Conservation (phyloP, 208 protist species). For the Sergeia podlipaevii region DNA sequence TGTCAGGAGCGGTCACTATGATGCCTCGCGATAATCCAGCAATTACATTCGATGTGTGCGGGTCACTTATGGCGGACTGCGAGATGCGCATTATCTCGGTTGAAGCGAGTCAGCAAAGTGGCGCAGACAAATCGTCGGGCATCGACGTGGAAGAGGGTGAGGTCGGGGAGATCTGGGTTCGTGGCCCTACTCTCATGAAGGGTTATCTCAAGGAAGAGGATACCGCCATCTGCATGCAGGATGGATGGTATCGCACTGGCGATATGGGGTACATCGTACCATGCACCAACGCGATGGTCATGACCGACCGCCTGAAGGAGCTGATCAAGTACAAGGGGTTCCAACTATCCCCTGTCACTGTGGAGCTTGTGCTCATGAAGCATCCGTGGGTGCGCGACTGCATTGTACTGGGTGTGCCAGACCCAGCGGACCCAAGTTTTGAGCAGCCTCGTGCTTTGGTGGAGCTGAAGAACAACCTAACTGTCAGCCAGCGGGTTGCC, state of each 20-base stretch:
- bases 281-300: slow-evolving; percentile 19
- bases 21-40: not conserved
- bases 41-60: slow-evolving; percentile 2
- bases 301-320: slow-evolving; percentile 60
- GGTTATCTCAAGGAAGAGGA: slow-evolving; percentile 63
- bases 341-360: slow-evolving; percentile 59
- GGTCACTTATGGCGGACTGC: slow-evolving; percentile 23
- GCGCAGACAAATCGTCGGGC: slow-evolving; percentile 22
- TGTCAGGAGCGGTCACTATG: slow-evolving; percentile 38
- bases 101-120: slow-evolving; percentile 29
- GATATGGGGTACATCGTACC: slow-evolving; percentile 25
- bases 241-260: slow-evolving; percentile 27
- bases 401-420: slow-evolving; percentile 36
- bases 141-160: slow-evolving; percentile 18
- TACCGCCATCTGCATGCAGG: slow-evolving; percentile 21
- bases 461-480: slow-evolving; percentile 14
- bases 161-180: slow-evolving; percentile 63
- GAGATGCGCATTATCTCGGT: slow-evolving; percentile 36
- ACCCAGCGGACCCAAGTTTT: slow-evolving; percentile 7
- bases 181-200: slow-evolving; percentile 71
- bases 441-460: slow-evolving; percentile 52
- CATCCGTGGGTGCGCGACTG: slow-evolving; percentile 32
- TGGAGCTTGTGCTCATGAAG: slow-evolving; percentile 34
- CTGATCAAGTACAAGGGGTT: slow-evolving; percentile 78
- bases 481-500: slow-evolving; percentile 17